Base-by-base conservation (phyloP, 768 basidiomycete genomes). In the Sistotremastrum suecicum region DNA sequence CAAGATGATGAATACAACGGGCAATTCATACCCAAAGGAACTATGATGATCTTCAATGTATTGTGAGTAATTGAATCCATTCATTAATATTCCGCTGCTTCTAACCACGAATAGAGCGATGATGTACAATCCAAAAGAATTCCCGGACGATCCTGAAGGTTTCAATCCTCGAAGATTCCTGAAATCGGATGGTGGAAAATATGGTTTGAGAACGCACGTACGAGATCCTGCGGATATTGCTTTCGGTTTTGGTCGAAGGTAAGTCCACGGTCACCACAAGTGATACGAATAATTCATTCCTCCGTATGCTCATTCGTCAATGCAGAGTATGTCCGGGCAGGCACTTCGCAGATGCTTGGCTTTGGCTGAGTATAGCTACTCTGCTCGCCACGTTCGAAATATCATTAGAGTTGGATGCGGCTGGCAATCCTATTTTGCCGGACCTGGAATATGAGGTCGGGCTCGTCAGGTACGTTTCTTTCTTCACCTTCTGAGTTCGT, bases 201-300 rank as follows among this genome's bases (percentile, higher is more conserved):
- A 35, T 7, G 28, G 20, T 33, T 5, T 49, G n/a, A 44, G 52
- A 44, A 48, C 49, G 5, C 37, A 50, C 28, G 44, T 50, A 2
- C 38, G 48, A 12, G 50, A 53, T 33, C 55, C 51, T 4, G 50
- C 29, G 1, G 41, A 40, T 7, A 45, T 47, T 10, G 52, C 51
- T 1, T 60, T 60, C 36, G 58, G 58, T 3, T 60, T 54, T 43
- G 58, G 58, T 3, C 35, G 58, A 29, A 45, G 58, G 58, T 56
- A 20, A 10, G 37, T 38, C 37, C n/a, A 20, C 5, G 10, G 37
- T 29, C 9, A n/a, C 20, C 10, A 43, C 29, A 7, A 8, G 9
- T 7, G 28, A 30, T 3, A 37, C 30, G 28, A 30, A 20, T 8
- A 7, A 33, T n/a, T 34, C 10, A 8, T 34, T 43, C 11, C 4